Percentiles rank a stretch among this genome's conserved stretches.
Conservation (phyloP, 345 rosid genomes). For the Hibiscus mutabilis region DNA sequence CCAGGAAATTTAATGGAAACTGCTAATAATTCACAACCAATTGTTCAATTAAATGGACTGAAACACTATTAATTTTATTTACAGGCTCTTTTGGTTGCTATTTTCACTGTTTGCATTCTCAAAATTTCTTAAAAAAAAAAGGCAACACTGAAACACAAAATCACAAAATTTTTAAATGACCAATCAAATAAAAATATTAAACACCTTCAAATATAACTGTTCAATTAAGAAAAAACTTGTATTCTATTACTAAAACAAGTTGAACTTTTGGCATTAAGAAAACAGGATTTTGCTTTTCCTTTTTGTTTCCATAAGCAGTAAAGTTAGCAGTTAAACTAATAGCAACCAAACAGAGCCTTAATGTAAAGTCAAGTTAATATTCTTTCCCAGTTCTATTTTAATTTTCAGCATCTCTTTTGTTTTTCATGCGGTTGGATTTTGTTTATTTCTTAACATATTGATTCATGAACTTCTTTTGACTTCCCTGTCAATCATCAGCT, state of each 20-base stretch:
- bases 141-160: background rate
- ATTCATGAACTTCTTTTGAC: background rate
- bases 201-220: background rate
- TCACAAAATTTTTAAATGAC: background rate
- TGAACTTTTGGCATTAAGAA: background rate
- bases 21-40: background rate
- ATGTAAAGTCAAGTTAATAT: background rate
- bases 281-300: background rate
- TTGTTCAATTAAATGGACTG: background rate
- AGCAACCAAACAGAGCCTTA: constrained; percentile 2
- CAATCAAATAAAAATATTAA: background rate
- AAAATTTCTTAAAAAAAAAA: background rate
- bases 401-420: background rate
- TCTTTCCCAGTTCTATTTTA: background rate
- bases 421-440: background rate
- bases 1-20: background rate
- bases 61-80: background rate
- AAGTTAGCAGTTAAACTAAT: background rate
- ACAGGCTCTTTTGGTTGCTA: background rate
- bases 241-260: background rate
- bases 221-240: background rate
- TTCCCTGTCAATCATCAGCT: background rate
- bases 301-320: background rate
- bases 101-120: background rate
- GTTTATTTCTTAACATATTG: background rate